Percentiles rank a stretch among this genome's conserved stretches.
phyloP scores from a whole-genome alignment of 768 basidiomycete genomes.

The Lentinus tigrinus region DNA sequence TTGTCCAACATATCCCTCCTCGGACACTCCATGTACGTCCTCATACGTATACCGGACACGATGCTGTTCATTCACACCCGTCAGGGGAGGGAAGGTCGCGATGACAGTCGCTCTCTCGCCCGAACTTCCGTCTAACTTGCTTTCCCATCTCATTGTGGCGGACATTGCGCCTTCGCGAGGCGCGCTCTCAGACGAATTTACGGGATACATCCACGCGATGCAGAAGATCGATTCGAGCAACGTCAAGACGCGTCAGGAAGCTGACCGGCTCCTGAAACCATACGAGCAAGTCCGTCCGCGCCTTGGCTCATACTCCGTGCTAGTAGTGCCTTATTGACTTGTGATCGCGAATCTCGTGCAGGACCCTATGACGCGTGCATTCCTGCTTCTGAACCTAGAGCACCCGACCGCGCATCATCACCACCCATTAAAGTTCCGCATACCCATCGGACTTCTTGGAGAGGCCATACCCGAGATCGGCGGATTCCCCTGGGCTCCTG shows the following conservation, averaged over 20 bases:
- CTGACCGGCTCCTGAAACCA: slow-evolving; percentile 58
- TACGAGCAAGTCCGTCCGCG: slow-evolving; percentile 56
- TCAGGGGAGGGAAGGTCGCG: slow-evolving; percentile 83
- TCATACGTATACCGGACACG: slow-evolving; percentile 1
- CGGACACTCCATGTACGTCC: slow-evolving; percentile 84
- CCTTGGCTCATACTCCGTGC: neutral
- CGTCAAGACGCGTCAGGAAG: slow-evolving; percentile 65
- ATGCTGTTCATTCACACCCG: neutral
- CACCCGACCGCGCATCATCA: slow-evolving; percentile 31
- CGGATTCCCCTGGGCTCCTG: slow-evolving; percentile 70
- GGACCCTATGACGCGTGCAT: slow-evolving; percentile 75
- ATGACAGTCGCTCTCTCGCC: slow-evolving; percentile 65
- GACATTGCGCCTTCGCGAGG: slow-evolving; percentile 78
- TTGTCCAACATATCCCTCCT: slow-evolving; percentile 68
- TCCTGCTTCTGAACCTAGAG: slow-evolving; percentile 81
- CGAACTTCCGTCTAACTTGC: slow-evolving; percentile 37
- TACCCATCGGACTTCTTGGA: slow-evolving; percentile 69
- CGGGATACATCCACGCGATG: slow-evolving; percentile 70
- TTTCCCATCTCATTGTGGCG: slow-evolving; percentile 65
- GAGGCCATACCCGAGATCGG: slow-evolving; percentile 68
- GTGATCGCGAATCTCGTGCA: too few relatives aligned
- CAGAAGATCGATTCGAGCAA: slow-evolving; percentile 58
- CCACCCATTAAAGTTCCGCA: slow-evolving; percentile 57
- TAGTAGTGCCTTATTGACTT: neutral
- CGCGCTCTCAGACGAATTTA: slow-evolving; percentile 61